These are phyloP conservation scores for Wallacemonas sp. DNA, from an alignment of 208 protist genomes.

Conservation along the genomic window DNA sequence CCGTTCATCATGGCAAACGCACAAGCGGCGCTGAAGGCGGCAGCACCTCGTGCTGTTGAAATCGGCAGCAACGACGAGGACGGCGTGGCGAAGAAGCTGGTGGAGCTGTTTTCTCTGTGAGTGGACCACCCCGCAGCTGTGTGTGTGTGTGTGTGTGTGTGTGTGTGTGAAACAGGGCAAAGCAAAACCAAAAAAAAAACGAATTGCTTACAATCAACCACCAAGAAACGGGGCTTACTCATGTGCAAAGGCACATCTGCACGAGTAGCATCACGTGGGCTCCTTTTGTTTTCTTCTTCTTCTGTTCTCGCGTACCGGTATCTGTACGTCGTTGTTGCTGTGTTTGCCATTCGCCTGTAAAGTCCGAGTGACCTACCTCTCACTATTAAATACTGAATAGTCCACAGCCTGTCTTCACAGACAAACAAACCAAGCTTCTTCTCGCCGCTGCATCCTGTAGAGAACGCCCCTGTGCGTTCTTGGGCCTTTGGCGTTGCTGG, in stretches of 20 bases:
- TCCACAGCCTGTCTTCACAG: too few relatives aligned
- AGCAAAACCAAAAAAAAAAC: not conserved
- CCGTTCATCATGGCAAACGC: conserved; percentile 29
- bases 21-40: conserved; percentile 15
- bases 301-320: not conserved
- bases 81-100: conserved; percentile 70
- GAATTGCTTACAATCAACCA: too few relatives aligned
- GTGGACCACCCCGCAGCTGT: not conserved
- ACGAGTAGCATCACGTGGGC: not conserved
- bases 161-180: too few relatives aligned
- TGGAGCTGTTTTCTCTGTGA: conserved; percentile 44
- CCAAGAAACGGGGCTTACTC: not conserved
- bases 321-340: not conserved
- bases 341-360: too few relatives aligned
- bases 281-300: conserved; percentile 2
- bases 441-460: too few relatives aligned
- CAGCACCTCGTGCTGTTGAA: conserved; percentile 29
- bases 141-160: not conserved
- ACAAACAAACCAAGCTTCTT: not conserved
- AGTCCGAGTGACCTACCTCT: too few relatives aligned
- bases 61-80: conserved; percentile 59
- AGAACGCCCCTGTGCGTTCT: too few relatives aligned
- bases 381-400: too few relatives aligned
- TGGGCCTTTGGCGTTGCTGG: too few relatives aligned
- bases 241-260: not conserved